Conservation (phyloP, 495 filamentous ascomycete genomes). For the Lasiosphaeriaceae sp. region DNA sequence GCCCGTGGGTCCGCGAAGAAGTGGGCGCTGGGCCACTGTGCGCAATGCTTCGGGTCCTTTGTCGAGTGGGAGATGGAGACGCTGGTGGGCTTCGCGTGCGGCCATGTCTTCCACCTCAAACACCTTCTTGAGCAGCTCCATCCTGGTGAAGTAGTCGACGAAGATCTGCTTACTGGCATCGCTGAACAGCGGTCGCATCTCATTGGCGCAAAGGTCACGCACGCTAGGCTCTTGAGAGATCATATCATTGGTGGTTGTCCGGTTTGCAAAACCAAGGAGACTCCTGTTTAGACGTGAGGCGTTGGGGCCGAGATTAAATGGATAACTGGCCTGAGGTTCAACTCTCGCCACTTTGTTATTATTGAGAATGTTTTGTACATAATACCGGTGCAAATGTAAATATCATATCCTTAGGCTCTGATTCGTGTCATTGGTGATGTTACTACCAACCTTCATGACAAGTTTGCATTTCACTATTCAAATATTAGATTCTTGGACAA, state of each 20-base stretch:
- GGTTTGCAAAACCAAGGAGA: slow-evolving; percentile 44
- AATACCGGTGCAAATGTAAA: no score
- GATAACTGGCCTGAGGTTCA: no score
- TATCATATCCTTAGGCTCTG: no score
- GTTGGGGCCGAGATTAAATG: no score
- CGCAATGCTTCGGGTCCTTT: slow-evolving; percentile 60
- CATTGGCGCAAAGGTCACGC: slow-evolving; percentile 83
- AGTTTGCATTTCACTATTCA: no score
- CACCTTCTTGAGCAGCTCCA: slow-evolving; percentile 61
- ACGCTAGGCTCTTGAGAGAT: slow-evolving; percentile 73
- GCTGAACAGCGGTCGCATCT: slow-evolving; percentile 41
- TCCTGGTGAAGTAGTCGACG: slow-evolving; percentile 31
- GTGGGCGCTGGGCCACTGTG: slow-evolving; percentile 52
- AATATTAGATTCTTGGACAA: no score
- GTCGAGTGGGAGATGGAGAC: slow-evolving; percentile 63
- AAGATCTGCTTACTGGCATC: slow-evolving; percentile 21
- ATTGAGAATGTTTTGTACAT: no score
- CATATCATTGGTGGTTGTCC: slow-evolving; percentile 67
- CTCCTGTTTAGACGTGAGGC: neutral
- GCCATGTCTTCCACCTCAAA: slow-evolving; percentile 83
- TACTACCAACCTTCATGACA: no score
- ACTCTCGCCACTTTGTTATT: no score
- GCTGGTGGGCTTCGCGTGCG: slow-evolving; percentile 86
- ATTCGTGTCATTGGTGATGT: no score
- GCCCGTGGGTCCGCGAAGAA: slow-evolving; percentile 11